Base-by-base conservation (phyloP, 257 asterid species). In the Solanum medicagineum region DNA sequence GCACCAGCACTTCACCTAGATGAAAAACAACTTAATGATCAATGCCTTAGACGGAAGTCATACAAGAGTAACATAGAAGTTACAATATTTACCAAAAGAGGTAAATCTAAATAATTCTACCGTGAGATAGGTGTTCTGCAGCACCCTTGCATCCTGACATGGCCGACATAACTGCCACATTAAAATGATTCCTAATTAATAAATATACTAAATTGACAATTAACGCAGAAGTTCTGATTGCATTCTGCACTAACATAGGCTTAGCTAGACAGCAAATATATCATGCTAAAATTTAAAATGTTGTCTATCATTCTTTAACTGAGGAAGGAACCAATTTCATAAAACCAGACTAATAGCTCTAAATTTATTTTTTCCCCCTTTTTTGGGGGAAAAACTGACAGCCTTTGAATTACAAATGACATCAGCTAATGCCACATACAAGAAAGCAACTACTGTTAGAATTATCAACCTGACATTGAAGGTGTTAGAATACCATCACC, bases 401-500 rank as follows among this genome's bases (percentile, higher is more conserved):
- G 77, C 45, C 32, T 24, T 22, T 26, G 24, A 29, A 9, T 11
- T 85, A 44, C 49, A 7, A 55, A 44, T 51, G 22, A 80, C 83
- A 71, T 60, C 66, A 14, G 73, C 24, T 53, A 59, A 59, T 6
- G 29, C 73, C 84, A 71, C 55, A 73, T 57, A 74, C 47, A 85
- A 44, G 47, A 81, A 85, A 70, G 66, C 80, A 81, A 73, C 56
- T 36, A 83, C 51, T 56, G 79, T 82, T 86, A 81, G 60, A 84
- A 83, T 90, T 51, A 51, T 26, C 63, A 51, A 93, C 98, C 98
- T 63, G 97, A 92, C 79, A 92, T 93, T 40, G 98, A 97, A 47
- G 98, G 98, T 69, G 97, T 94, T 82, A 94, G 68, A 57, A 92
- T 94, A 65, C 98, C 98, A 85, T 93, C 98, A 24, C 99, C 97